Evolutionary conservation across 108 stramenopile species (phyloP).

Genomic region (Hondaea fermentalgiana): DNA sequence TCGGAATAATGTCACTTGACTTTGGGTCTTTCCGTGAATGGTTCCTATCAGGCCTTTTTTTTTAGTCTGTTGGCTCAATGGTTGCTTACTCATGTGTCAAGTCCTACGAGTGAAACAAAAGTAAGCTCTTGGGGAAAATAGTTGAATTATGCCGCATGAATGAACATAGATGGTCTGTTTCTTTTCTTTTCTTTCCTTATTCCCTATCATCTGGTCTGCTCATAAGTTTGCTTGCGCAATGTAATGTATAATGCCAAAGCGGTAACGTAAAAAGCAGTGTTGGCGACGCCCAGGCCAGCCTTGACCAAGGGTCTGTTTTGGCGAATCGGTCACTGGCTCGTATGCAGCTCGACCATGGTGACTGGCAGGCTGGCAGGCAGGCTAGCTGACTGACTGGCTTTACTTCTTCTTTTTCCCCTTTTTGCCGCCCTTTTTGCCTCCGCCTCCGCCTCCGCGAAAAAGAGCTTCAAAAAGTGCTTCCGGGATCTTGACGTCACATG

Average conservation of each 20-base stretch:
- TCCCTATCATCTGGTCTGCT: too few species aligned
- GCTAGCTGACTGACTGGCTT: too few species aligned
- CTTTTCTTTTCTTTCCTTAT: too few species aligned
- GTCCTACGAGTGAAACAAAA: not conserved
- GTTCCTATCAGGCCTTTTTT: not conserved
- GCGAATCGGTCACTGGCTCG: too few species aligned
- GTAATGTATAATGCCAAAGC: not conserved
- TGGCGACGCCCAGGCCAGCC: too few species aligned
- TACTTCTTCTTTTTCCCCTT: not conserved
- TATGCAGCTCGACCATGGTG: too few species aligned
- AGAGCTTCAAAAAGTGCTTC: not conserved
- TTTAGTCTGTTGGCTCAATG: not conserved
- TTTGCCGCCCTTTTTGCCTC: not conserved
- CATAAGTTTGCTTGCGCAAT: not conserved
- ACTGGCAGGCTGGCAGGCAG: too few species aligned
- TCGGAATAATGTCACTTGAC: not conserved
- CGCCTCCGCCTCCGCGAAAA: not conserved
- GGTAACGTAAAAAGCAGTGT: too few species aligned
- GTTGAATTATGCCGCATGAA: not conserved
- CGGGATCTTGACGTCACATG: not conserved
- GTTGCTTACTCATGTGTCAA: not conserved
- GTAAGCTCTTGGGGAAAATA: not conserved
- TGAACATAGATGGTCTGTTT: not conserved
- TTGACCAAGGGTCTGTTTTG: too few species aligned
- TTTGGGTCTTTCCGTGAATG: not conserved